Evolutionary conservation across 164 flowering plant species (phyloP).

Genomic region (Paratinospora sagittata): DNA sequence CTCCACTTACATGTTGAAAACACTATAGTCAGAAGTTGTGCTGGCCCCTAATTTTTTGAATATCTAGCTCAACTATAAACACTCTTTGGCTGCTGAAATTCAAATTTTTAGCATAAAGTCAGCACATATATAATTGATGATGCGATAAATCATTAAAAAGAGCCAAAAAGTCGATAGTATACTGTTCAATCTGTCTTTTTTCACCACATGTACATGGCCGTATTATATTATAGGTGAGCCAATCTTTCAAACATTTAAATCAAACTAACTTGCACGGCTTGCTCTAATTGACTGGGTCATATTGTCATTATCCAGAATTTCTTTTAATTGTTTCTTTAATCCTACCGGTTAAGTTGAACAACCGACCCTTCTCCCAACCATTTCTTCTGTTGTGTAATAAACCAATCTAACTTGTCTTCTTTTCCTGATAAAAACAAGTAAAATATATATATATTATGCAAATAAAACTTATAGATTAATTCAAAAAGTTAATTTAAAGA

Average conservation of each 20-base stretch:
- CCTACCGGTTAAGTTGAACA: background rate
- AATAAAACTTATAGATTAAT: too few species aligned
- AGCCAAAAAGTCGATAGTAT: background rate
- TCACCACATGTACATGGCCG: background rate
- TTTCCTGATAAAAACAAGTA: background rate
- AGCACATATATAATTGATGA: background rate
- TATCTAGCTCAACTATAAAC: background rate
- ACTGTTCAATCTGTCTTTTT: background rate
- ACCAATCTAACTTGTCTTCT: background rate
- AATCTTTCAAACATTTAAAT: background rate
- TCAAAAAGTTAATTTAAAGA: too few species aligned
- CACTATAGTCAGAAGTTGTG: background rate
- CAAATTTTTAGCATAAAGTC: background rate
- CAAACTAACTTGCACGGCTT: background rate
- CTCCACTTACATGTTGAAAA: background rate
- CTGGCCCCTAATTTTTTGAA: background rate
- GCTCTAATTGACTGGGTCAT: background rate
- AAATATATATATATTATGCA: too few species aligned
- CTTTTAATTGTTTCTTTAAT: background rate
- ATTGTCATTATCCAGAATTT: too few species aligned
- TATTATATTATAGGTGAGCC: background rate
- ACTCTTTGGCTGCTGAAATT: background rate
- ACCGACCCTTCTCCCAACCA: background rate
- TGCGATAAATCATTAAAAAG: background rate
- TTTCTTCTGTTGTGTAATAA: background rate